phyloP scores from a whole-genome alignment of 169 alveolate species.

The Plasmodium gallinaceum region DNA sequence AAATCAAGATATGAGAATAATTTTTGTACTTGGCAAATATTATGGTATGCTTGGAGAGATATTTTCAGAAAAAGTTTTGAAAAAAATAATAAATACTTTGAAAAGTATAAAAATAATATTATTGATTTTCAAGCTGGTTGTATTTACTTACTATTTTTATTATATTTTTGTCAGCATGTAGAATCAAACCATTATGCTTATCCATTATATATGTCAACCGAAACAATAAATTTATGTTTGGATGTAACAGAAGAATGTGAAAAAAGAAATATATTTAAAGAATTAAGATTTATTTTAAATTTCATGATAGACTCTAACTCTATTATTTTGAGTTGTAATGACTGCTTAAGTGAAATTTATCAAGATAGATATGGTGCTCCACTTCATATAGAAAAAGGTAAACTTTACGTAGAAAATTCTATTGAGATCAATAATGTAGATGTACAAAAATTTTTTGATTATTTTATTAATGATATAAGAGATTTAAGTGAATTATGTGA shows the following conservation, averaged over 20 bases:
- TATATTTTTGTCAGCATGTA: constrained; percentile 64
- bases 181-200: constrained; percentile 36
- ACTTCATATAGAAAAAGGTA: constrained; percentile 36
- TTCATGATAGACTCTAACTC: constrained; percentile 70
- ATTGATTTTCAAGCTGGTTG: constrained; percentile 64
- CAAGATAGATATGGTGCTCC: constrained; percentile 77
- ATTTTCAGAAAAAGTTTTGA: constrained; percentile 41
- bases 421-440: constrained; percentile 51
- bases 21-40: constrained; percentile 41
- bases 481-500: constrained; percentile 51
- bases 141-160: constrained; percentile 51
- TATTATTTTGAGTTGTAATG: constrained; percentile 49
- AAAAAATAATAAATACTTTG: constrained; percentile 34
- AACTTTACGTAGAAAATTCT: constrained; percentile 50
- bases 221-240: constrained; percentile 38
- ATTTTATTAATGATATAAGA: constrained; percentile 19
- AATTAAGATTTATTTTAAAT: constrained; percentile 56
- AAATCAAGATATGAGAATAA: constrained; percentile 63
- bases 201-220: constrained; percentile 37
- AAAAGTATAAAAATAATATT: constrained; percentile 18
- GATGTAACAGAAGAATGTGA: constrained; percentile 62
- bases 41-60: constrained; percentile 73
- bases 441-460: constrained; percentile 2
- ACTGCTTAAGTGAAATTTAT: constrained; percentile 29
- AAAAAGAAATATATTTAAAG: constrained; percentile 22